phyloP scores from a whole-genome alignment of 305 asterid species.

The Striga hermonthica region DNA sequence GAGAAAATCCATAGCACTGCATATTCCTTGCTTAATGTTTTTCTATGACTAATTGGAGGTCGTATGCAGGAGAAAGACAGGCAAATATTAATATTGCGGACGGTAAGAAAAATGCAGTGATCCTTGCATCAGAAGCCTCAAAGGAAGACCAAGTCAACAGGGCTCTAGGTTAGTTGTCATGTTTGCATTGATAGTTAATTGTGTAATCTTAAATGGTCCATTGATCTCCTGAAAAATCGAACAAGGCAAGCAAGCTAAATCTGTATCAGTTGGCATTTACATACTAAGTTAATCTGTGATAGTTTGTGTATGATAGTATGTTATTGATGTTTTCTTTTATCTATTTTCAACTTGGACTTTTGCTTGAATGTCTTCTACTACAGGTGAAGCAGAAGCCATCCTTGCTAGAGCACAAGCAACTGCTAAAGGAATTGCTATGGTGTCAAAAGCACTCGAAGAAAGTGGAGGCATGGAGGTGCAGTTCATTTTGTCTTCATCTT shows the following conservation, averaged over 20 bases:
- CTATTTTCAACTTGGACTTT: background rate
- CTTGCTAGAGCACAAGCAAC: constrained; percentile 81
- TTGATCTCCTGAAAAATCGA: constrained; percentile 14
- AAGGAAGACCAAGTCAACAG: constrained; percentile 83
- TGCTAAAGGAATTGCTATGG: constrained; percentile 71
- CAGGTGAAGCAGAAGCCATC: constrained; percentile 94
- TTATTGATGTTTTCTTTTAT: background rate
- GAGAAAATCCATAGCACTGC: background rate
- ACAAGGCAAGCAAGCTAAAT: constrained; percentile 13
- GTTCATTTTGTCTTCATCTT: constrained; percentile 29
- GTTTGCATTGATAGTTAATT: constrained; percentile 7
- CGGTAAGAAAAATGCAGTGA: constrained; percentile 67
- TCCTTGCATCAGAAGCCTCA: constrained; percentile 92
- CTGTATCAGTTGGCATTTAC: constrained; percentile 2
- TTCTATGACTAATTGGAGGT: constrained; percentile 17
- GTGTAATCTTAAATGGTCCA: background rate
- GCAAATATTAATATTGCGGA: constrained; percentile 79
- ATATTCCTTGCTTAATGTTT: constrained; percentile 7
- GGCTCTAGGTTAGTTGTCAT: constrained; percentile 63
- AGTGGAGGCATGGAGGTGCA: constrained; percentile 74
- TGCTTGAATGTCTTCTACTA: constrained; percentile 21
- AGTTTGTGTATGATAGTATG: constrained; percentile 3
- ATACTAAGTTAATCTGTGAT: constrained; percentile 13
- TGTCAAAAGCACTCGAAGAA: constrained; percentile 59
- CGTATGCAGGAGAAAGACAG: constrained; percentile 79